A percentile compares a stretch with the other conserved stretches of the same genome.
Conservation (phyloP, 805 yeast genomes). For the Dipodascopsis uninucleata region DNA sequence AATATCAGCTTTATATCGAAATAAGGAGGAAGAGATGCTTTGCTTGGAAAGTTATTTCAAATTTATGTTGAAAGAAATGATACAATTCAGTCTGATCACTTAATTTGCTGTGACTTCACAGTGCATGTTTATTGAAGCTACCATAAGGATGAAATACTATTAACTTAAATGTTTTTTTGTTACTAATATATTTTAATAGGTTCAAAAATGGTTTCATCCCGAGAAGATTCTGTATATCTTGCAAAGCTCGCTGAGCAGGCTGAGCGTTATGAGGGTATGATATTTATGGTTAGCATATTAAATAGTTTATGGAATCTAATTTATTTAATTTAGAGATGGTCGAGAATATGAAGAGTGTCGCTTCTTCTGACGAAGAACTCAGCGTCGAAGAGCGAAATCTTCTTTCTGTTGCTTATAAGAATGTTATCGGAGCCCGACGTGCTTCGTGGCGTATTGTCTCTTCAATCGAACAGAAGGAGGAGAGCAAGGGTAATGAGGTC, state of each 20-base stretch:
- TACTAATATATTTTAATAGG: neutral
- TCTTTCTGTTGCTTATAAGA: conserved; percentile 95
- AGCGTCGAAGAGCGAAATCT: conserved; percentile 97
- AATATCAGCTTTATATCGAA: no score
- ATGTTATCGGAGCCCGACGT: conserved; percentile 98
- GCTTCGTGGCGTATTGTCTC: conserved; percentile 99
- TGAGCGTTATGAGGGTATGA: conserved; percentile 98
- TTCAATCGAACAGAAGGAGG: conserved; percentile 97
- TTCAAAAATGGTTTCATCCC: conserved; percentile 15
- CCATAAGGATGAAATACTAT: no score
- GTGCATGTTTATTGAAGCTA: no score
- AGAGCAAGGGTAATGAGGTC: conserved; percentile 86
- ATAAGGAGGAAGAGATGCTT: no score
- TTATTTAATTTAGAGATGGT: conserved; percentile 44
- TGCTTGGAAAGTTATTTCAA: no score
- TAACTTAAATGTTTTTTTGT: no score
- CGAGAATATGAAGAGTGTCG: conserved; percentile 96
- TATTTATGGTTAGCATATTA: neutral
- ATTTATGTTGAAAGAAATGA: no score
- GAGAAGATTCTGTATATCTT: conserved; percentile 87
- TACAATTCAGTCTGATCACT: no score
- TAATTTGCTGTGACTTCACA: no score
- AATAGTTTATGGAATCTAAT: neutral
- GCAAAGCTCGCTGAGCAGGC: conserved; percentile 99
- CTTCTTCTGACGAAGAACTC: conserved; percentile 90